Evolutionary conservation across 2,329 filamentous ascomycete genomes (phyloP).

Genomic region (Botryotinia calthae): DNA sequence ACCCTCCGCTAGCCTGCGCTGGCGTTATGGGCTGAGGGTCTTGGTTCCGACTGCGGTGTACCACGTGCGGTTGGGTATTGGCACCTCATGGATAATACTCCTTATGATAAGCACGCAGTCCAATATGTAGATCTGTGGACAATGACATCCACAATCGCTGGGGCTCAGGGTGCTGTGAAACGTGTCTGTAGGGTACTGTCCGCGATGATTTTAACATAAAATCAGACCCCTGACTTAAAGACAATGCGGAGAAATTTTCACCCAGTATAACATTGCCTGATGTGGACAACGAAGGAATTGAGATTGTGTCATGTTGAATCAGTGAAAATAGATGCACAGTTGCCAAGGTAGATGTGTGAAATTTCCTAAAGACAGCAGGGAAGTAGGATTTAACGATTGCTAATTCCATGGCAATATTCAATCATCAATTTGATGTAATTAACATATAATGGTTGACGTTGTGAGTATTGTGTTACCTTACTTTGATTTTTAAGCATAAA

Average conservation of each 20-base stretch:
- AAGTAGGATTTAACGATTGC: neutral
- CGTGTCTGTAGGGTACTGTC: conserved; percentile 6
- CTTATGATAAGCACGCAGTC: conserved; percentile 7
- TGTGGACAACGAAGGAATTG: neutral
- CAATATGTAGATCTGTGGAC: conserved; percentile 7
- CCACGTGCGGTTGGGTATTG: conserved; percentile 12
- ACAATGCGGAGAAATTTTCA: conserved; percentile 8
- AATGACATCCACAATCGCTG: neutral
- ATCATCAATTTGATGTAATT: neutral
- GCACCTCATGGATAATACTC: neutral
- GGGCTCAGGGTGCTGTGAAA: conserved; percentile 2
- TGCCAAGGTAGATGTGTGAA: neutral
- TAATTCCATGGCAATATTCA: neutral
- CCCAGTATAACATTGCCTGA: neutral
- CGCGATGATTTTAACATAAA: neutral
- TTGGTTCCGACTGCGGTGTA: conserved; percentile 13
- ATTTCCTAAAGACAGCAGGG: conserved; percentile 1
- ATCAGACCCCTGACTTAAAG: neutral
- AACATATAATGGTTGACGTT: neutral
- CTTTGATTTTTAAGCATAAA: neutral
- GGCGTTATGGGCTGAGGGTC: neutral
- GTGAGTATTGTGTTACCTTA: neutral
- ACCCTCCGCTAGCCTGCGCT: neutral
- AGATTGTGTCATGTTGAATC: neutral
- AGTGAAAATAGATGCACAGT: neutral